Evolutionary conservation across 2,329 filamentous ascomycete species (phyloP).

Genomic region (Fusarium brachygibbosum): DNA sequence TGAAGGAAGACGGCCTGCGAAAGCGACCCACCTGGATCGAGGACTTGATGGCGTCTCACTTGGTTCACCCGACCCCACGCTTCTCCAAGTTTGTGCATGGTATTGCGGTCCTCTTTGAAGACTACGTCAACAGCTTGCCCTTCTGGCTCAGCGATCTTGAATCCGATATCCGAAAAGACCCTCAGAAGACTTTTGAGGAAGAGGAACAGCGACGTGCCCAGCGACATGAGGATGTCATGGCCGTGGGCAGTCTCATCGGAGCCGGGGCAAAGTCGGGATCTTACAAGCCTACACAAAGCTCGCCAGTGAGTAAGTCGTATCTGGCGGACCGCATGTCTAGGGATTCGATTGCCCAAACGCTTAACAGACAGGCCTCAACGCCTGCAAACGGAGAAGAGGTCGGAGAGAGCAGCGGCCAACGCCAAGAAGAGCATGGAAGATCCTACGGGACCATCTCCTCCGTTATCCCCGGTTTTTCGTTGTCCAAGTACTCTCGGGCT

Average conservation of each 20-base stretch:
- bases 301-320: slow-evolving; percentile 76
- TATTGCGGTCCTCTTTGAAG: slow-evolving; percentile 90
- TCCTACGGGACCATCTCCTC: slow-evolving; percentile 73
- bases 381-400: slow-evolving; percentile 52
- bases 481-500: slow-evolving; percentile 78
- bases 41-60: slow-evolving; percentile 91
- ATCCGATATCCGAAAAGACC: slow-evolving; percentile 93
- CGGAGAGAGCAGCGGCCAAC: slow-evolving; percentile 56
- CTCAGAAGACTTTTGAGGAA: slow-evolving; percentile 88
- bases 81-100: slow-evolving; percentile 99
- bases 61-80: slow-evolving; percentile 87
- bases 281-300: slow-evolving; percentile 73
- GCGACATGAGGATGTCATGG: slow-evolving; percentile 86
- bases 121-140: slow-evolving; percentile 94
- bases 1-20: slow-evolving; percentile 74
- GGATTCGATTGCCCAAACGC: slow-evolving; percentile 51
- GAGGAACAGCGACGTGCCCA: slow-evolving; percentile 88
- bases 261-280: slow-evolving; percentile 67
- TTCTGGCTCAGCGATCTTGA: slow-evolving; percentile 96
- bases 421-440: slow-evolving; percentile 50
- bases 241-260: slow-evolving; percentile 88
- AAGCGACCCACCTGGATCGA: slow-evolving; percentile 88
- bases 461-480: slow-evolving; percentile 85
- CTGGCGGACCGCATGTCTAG: slow-evolving; percentile 67
- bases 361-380: slow-evolving; percentile 47